These are phyloP conservation scores for Taphrina confusa DNA, from an alignment of 1,139 yeast genomes.

Conservation along the genomic window DNA sequence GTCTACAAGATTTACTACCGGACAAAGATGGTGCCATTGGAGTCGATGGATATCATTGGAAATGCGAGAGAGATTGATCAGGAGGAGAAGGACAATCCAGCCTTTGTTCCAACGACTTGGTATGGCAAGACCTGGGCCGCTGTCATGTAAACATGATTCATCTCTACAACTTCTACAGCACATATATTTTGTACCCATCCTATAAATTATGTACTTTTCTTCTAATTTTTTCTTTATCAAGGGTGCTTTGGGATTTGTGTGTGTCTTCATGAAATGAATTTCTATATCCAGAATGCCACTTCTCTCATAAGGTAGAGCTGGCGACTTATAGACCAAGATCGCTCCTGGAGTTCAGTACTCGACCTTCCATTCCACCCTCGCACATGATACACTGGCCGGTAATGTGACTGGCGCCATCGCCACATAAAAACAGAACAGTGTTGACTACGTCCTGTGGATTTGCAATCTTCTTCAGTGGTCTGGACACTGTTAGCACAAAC, in stretches of 20 bases:
- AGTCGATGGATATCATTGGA: conserved; percentile 65
- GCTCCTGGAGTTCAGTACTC: conserved; percentile 17
- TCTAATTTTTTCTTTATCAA: too few species aligned
- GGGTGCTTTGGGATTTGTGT: too few species aligned
- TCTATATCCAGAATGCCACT: too few species aligned
- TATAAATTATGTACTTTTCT: too few species aligned
- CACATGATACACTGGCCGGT: conserved; percentile 33
- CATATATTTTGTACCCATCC: not conserved
- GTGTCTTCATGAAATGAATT: too few species aligned
- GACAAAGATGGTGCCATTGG: conserved; percentile 52
- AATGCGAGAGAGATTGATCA: conserved; percentile 54
- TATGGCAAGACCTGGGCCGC: conserved; percentile 14
- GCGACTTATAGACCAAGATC: not conserved
- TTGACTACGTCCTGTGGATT: conserved; percentile 24
- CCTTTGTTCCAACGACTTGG: conserved; percentile 5
- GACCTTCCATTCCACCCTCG: conserved; percentile 34
- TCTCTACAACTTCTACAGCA: not conserved
- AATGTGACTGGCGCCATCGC: conserved; percentile 17
- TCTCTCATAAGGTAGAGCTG: too few species aligned
- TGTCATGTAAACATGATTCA: not conserved
- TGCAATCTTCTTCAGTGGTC: conserved; percentile 30
- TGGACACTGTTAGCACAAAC: not conserved
- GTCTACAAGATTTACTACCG: conserved; percentile 49
- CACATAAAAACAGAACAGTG: conserved; percentile 17
- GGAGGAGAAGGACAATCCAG: conserved; percentile 9